phyloP scores from a whole-genome alignment of 352 stramenopile genomes.

The Phytophthora uliginosa region DNA sequence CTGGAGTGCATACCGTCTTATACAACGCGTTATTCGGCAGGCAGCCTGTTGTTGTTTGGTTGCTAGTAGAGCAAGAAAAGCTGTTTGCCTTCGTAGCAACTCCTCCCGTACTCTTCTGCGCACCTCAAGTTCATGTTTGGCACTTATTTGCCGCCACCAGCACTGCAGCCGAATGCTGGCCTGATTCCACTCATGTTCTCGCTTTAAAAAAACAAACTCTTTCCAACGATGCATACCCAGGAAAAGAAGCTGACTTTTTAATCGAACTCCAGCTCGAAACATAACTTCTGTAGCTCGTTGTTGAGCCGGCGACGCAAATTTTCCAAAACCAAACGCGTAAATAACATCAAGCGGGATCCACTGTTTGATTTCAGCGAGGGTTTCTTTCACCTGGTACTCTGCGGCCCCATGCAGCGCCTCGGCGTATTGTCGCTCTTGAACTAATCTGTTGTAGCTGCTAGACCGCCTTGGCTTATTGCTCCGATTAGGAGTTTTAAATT shows the following conservation, averaged over 20 bases:
- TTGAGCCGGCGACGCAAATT: conserved; percentile 73
- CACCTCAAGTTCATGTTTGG: conserved; percentile 30
- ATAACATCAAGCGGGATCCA: conserved; percentile 76
- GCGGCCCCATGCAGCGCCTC: conserved; percentile 33
- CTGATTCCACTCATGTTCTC: conserved; percentile 19
- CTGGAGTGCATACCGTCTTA: conserved; percentile 35
- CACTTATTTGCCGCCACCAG: conserved; percentile 66
- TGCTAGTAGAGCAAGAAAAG: conserved; percentile 51
- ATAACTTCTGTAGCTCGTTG: conserved; percentile 63
- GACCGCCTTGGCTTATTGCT: conserved; percentile 7
- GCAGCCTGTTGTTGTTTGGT: conserved; percentile 59
- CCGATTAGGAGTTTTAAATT: neutral
- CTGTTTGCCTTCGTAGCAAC: conserved; percentile 54
- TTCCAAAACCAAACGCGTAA: conserved; percentile 64
- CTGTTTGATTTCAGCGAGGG: conserved; percentile 60
- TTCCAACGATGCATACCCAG: conserved; percentile 63
- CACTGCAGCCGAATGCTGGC: conserved; percentile 52
- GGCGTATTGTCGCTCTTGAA: conserved; percentile 10
- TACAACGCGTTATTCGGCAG: conserved; percentile 51
- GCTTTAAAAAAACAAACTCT: conserved; percentile 24
- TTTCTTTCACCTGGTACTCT: conserved; percentile 50
- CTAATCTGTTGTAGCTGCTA: conserved; percentile 27
- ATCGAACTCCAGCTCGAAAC: conserved; percentile 47
- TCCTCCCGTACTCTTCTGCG: conserved; percentile 46
- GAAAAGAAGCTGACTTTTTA: conserved; percentile 53